Base-by-base conservation (phyloP, 148 eudicot genomes). In the Oxyria digyna region DNA sequence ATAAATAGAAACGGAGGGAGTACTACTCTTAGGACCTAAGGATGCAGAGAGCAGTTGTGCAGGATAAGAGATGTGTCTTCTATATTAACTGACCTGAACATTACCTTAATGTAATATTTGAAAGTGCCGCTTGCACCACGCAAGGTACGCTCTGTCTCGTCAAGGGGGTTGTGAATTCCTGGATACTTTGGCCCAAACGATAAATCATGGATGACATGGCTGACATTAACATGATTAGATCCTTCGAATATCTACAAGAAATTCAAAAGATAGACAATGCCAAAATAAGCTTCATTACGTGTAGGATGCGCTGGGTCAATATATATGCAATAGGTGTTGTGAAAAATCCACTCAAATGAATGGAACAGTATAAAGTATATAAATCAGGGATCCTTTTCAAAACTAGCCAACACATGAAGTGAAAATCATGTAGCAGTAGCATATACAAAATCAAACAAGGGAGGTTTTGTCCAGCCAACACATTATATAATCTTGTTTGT, bases 131-230 rank as follows among this genome's bases (percentile, higher is more conserved):
- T 88, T 10, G 93, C 31, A 41, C 71, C 96, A 72, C 62, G 99
- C 76, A 95, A 78, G 63, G 88, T 85, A 66, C 99, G 81, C 52
- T 42, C 8, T 40, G 97, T 95, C 67, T 76, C 91, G 74, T 95
- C 99, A 43, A 95, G 96, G 57, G 99, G 99, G 46, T 95, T 95
- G 72, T 91, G 97, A 66, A 88, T 80, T 63, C 97, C 97, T 9
- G 99, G 99, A 78, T 95, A 95, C 73, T 81, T 84, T 55, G 99
- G 97, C 74, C 99, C 99, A 79, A 95, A 95, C 46, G 99, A 91
- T 74, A 95, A 75, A 68, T 95, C 96, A 77, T 91, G 99, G 77
- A 95, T 91, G 67, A 88, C 74, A 74, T 95, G 99, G 67, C 99
- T 95, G 70, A 95, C 97, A 78, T 95, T 95, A 40, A 95, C 99